These are phyloP conservation scores for Agaricus subrufescens DNA, from an alignment of 768 basidiomycete species.

Conservation along the genomic window DNA sequence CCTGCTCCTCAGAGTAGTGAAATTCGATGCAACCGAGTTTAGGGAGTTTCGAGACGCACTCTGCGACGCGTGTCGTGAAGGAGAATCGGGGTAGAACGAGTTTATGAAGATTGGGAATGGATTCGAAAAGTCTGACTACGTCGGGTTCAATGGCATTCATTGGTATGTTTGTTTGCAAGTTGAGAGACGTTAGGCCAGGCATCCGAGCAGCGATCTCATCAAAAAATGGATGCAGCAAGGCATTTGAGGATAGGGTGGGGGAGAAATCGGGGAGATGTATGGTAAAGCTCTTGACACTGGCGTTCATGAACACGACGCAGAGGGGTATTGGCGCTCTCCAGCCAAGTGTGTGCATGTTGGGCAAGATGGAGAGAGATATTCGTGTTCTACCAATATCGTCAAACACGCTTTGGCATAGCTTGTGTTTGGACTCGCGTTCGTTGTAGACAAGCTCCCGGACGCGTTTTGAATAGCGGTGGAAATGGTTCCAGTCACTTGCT, in stretches of 20 bases:
- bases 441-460: slow-evolving; percentile 18
- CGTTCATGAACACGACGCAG: slow-evolving; percentile 13
- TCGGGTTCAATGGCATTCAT: slow-evolving; percentile 1
- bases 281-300: slow-evolving; percentile 8
- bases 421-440: not conserved
- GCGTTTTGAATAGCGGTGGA: slow-evolving; percentile 18
- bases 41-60: slow-evolving; percentile 4
- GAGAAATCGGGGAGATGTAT: slow-evolving; percentile 5
- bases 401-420: slow-evolving; percentile 1
- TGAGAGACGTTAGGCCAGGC: slow-evolving; percentile 6
- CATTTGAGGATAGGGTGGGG: not conserved
- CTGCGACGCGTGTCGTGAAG: not conserved
- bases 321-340: slow-evolving; percentile 12
- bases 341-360: slow-evolving; percentile 11
- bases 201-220: slow-evolving; percentile 11
- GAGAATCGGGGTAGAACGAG: slow-evolving; percentile 10
- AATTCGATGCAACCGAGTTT: slow-evolving; percentile 11
- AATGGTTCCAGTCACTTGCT: slow-evolving; percentile 15
- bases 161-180: slow-evolving; percentile 9
- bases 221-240: not conserved
- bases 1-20: slow-evolving; percentile 7
- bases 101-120: slow-evolving; percentile 4
- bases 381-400: slow-evolving; percentile 12
- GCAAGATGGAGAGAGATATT: slow-evolving; percentile 7
- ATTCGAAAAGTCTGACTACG: not conserved